Conservation (phyloP, 257 asterid species). For the Solanum sparsipilum region DNA sequence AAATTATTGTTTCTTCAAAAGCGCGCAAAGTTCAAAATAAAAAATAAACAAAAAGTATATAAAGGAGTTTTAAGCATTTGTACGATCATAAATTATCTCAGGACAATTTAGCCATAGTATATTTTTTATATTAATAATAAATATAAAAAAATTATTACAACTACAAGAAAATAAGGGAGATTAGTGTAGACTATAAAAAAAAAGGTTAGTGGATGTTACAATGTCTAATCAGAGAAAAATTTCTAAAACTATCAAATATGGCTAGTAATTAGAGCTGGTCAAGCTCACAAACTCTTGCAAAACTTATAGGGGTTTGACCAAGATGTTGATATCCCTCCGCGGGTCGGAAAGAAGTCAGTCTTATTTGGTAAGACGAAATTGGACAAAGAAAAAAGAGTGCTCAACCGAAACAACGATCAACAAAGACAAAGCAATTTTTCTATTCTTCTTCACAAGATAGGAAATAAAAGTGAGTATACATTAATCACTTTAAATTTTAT, state of each 20-base stretch:
- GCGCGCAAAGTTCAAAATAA: background rate
- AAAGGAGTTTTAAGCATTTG: background rate
- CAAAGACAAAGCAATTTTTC: too few species aligned
- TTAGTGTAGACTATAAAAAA: background rate
- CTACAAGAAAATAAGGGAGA: background rate
- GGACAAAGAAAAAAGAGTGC: too few species aligned
- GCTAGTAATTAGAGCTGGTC: background rate
- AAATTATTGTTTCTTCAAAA: too few species aligned
- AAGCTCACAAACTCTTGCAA: background rate
- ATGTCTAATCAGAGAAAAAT: too few species aligned
- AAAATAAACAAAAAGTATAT: background rate
- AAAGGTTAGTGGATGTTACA: background rate
- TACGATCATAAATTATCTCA: too few species aligned
- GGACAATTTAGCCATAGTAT: too few species aligned
- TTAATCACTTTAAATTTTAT: background rate
- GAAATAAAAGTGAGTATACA: background rate
- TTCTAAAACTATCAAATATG: background rate
- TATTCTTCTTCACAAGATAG: background rate
- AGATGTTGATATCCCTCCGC: background rate
- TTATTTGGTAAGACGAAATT: too few species aligned
- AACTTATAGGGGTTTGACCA: background rate
- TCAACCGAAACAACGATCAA: fast-evolving
- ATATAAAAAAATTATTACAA: background rate
- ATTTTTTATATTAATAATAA: too few species aligned
- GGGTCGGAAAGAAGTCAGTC: too few species aligned